Evolutionary conservation across 495 filamentous ascomycete species (phyloP), one percentile per base, ranked within the genome.

Genomic region (Amphirosellinia nigrospora): DNA sequence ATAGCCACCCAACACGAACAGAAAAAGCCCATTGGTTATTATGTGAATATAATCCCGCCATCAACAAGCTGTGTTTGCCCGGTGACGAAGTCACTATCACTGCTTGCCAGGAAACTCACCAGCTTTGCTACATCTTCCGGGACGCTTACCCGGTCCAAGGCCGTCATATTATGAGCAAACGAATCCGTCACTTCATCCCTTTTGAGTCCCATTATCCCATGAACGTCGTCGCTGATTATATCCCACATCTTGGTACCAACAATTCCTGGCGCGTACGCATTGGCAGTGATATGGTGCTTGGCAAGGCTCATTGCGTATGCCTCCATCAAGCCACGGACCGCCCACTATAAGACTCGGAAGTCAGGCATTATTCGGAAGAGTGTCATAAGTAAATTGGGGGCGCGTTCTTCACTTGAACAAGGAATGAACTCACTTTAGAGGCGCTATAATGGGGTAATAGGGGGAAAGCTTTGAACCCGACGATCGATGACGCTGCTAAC

Each of bases 181-280:
- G 82, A 80, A 43, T 78, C 78, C 30, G 88, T 83, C 11, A 81
- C 84, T 28, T 88, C 85, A 3, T 86, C 87, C 74, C 86, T 86
- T 58, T 70, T 73, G 28, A 77, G 68, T 5, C 85, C 87, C 28
- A 69, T 77, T 52, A 77, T 77, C 75, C 82, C 77, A 11, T 80
- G 85, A 39, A 89, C 53, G 4, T 81, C 82, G 69, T 84, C 80
- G 64, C 88, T 86, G 69, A 90, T 88, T 4, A 82, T 64, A 62
- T 88, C 88, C 87, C 87, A 89, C 86, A 89, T 90, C 0, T 78
- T 76, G 4, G 89, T 91, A 0, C 82, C 86, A 1, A 91, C 86
- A 63, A 90, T 87, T 0, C 89, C 89, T 0, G 89, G 89, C 0
- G 86, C 89, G 69, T 89, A 90, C 6, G 85, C 83, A 70, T 90